Conservation (phyloP, 78 protist species). For the Pigoraptor vietnamica region DNA sequence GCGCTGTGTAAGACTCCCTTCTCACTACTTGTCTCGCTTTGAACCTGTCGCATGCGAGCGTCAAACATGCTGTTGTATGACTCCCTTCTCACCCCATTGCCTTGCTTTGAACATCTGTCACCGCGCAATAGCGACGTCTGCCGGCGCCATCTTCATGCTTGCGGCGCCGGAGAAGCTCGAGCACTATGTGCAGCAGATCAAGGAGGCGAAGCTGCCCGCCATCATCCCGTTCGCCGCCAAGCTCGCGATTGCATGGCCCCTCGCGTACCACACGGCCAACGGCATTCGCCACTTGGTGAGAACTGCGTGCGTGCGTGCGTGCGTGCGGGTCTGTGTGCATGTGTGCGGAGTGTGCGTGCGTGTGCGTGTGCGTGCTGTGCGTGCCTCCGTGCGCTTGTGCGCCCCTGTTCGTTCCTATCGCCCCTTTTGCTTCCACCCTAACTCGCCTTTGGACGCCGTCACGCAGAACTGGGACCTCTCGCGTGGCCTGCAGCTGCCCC, state of each 20-base stretch:
- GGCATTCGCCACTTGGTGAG: conserved; percentile 27
- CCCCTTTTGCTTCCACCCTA: not conserved
- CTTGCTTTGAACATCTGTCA: too few relatives aligned
- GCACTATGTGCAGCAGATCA: too few relatives aligned
- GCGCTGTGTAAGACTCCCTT: too few relatives aligned
- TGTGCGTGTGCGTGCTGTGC: not conserved
- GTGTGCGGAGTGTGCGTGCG: not conserved
- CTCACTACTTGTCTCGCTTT: too few relatives aligned
- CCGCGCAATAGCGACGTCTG: too few relatives aligned
- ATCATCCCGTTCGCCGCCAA: not conserved
- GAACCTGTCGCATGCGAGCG: too few relatives aligned
- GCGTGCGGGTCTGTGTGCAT: not conserved
- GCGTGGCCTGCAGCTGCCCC: not conserved
- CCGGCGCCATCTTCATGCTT: too few relatives aligned
- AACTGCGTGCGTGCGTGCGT: not conserved
- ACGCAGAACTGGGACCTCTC: not conserved
- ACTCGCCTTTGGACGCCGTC: not conserved
- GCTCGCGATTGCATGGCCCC: not conserved
- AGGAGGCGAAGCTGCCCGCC: not conserved
- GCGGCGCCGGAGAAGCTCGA: too few relatives aligned
- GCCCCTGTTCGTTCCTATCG: too few relatives aligned
- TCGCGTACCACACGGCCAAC: conserved; percentile 13
- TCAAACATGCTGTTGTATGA: too few relatives aligned
- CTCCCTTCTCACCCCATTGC: too few relatives aligned
- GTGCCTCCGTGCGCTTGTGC: too few relatives aligned